Evolutionary conservation across 306 rosid genomes (phyloP), one percentile per base, ranked within the genome.

Genomic region (Potentilla sterilis): DNA sequence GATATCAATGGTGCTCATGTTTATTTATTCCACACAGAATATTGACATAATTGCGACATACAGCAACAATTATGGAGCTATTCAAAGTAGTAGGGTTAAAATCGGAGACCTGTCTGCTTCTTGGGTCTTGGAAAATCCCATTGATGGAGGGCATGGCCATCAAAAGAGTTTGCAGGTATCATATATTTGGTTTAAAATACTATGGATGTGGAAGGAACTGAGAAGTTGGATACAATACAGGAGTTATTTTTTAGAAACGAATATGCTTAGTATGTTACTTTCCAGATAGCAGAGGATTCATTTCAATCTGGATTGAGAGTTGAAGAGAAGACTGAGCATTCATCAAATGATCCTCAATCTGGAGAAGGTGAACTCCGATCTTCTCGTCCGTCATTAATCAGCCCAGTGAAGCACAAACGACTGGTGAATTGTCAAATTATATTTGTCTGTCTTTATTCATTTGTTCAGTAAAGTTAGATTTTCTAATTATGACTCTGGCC

Each of bases 81-180:
- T 92, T 79, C 88, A 72, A 71, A 84, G 87, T 21, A 83, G 92
- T 78, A 90, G 89, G 87, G 85, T 95, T 84, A 95, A 88, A 85
- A 73, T 86, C 90, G 88, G 86, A 63, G 91, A 87, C 75, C 75
- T 95, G 32, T 95, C 98, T 46, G 86, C 92, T 78, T 95, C 98
- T 37, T 95, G 98, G 98, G 86, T 90, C 43, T 85, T 91, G 93
- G 96, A 95, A 86, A 89, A 89, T 76, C 91, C 95, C 67, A 71
- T 46, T 78, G 80, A 83, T 81, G 87, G 78, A 47, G 81, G 74
- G 74, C 77, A 70, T 74, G 88, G 75, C 19, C 87, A 73, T 80
- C 85, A 87, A 77, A 79, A 69, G 84, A 85, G 65, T 77, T 80
- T 89, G 49, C 84, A 85, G 97, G 97, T 95, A 87, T 75, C 49